Evolutionary conservation across 768 basidiomycete species (phyloP).

Genomic region (Coprinopsis cinerea): DNA sequence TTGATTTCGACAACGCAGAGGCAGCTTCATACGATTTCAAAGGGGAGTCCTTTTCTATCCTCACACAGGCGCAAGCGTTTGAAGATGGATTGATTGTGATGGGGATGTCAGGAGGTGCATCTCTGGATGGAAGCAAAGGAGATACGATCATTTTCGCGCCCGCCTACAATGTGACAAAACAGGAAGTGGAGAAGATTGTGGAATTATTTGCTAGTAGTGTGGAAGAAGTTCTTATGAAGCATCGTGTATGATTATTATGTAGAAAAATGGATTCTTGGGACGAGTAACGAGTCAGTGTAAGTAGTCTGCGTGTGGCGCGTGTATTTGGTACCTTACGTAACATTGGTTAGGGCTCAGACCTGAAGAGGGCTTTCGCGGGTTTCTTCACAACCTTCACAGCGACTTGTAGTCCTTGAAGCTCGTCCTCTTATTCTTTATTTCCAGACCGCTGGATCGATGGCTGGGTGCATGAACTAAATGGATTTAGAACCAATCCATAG

Average conservation of each 20-base stretch:
- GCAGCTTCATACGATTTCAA: slow-evolving; percentile 43
- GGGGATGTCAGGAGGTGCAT: slow-evolving; percentile 67
- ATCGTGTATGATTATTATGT: slow-evolving; percentile 13
- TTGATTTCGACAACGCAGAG: slow-evolving; percentile 52
- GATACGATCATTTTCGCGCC: slow-evolving; percentile 71
- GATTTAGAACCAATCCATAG: slow-evolving; percentile 74
- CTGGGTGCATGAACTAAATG: slow-evolving; percentile 87
- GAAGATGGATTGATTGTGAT: slow-evolving; percentile 65
- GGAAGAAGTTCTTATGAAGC: slow-evolving; percentile 52
- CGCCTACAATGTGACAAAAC: slow-evolving; percentile 69
- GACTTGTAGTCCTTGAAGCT: slow-evolving; percentile 24
- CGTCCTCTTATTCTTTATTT: slow-evolving; percentile 26
- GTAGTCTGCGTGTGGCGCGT: slow-evolving; percentile 31
- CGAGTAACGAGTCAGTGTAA: background rate
- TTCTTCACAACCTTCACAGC: slow-evolving; percentile 23
- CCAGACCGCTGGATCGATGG: slow-evolving; percentile 64
- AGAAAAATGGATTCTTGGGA: background rate
- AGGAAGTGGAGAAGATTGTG: slow-evolving; percentile 66
- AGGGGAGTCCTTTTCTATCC: slow-evolving; percentile 54
- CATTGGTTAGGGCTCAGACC: slow-evolving; percentile 29
- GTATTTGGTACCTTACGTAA: slow-evolving; percentile 38
- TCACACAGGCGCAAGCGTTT: slow-evolving; percentile 65
- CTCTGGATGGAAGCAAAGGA: slow-evolving; percentile 65
- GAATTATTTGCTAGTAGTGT: slow-evolving; percentile 59
- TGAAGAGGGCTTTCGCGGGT: slow-evolving; percentile 23